Conservation (phyloP, 306 rosid genomes). For the Malus sieversii region DNA sequence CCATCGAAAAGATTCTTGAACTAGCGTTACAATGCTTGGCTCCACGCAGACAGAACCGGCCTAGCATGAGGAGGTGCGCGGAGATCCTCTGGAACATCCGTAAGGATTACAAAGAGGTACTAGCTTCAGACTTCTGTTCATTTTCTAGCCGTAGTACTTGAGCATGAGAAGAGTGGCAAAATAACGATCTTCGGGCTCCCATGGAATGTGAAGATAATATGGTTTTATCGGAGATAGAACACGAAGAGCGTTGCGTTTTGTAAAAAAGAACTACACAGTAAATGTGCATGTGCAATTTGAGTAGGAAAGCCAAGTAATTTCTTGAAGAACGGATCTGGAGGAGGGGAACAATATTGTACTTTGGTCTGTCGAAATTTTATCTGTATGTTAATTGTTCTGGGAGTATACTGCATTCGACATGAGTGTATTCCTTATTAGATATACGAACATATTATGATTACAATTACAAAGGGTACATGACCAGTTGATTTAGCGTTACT, state of each 20-base stretch:
- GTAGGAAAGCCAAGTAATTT: not conserved
- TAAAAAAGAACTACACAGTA: not conserved
- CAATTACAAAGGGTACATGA: not conserved
- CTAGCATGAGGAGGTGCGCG: constrained; percentile 79
- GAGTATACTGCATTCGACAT: not conserved
- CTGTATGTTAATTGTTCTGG: not conserved
- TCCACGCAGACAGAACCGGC: constrained; percentile 80
- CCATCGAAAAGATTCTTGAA: constrained; percentile 72
- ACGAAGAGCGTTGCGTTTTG: not conserved
- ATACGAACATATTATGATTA: not conserved
- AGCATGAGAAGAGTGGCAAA: constrained; percentile 21
- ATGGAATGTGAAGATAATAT: not conserved
- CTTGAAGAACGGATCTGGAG: not conserved
- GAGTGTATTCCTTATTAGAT: not conserved
- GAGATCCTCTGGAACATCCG: constrained; percentile 95
- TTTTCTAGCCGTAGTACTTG: constrained; percentile 39
- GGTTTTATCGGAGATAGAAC: not conserved
- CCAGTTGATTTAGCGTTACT: not conserved
- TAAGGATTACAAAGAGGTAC: constrained; percentile 59
- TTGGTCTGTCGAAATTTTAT: not conserved
- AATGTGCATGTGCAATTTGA: not conserved
- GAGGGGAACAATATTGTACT: not conserved
- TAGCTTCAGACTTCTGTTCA: constrained; percentile 51
- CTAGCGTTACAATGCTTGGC: constrained; percentile 91
- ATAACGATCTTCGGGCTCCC: not conserved